Conservation (phyloP, 257 asterid species). For the Penstemon eatonii region DNA sequence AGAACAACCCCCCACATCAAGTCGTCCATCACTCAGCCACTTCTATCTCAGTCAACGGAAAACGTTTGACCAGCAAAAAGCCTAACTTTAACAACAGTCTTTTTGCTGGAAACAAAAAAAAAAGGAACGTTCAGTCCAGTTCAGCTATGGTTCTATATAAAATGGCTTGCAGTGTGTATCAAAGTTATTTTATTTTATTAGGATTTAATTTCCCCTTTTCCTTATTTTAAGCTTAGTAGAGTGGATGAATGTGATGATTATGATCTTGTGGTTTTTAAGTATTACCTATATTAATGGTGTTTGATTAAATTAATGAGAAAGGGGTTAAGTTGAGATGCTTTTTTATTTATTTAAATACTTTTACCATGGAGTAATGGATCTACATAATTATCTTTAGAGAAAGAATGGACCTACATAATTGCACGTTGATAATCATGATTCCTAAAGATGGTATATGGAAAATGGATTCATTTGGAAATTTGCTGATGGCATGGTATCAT, state of each 20-base stretch:
- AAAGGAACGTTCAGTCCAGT: slow-evolving; percentile 25
- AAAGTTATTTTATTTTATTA: slow-evolving; percentile 27
- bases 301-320: slow-evolving; percentile 31
- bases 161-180: slow-evolving; percentile 54
- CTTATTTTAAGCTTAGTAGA: slow-evolving; percentile 24
- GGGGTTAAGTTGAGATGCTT: slow-evolving; percentile 23
- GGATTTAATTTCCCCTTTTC: slow-evolving; percentile 25
- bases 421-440: slow-evolving; percentile 31
- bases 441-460: slow-evolving; percentile 29
- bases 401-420: slow-evolving; percentile 8
- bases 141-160: slow-evolving; percentile 37
- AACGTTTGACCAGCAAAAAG: slow-evolving; percentile 44
- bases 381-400: no score
- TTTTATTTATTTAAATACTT: not conserved
- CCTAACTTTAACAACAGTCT: slow-evolving; percentile 26
- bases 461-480: not conserved
- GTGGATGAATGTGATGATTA: slow-evolving; percentile 49
- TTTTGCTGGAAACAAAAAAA: slow-evolving; percentile 32
- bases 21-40: slow-evolving; percentile 83
- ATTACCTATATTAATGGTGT: slow-evolving; percentile 37
- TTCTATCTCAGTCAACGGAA: slow-evolving; percentile 66
- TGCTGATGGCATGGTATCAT: no score
- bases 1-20: slow-evolving; percentile 49
- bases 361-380: slow-evolving; percentile 23
- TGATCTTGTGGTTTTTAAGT: slow-evolving; percentile 43